Evolutionary conservation across 73 alveolate species (phyloP).

Genomic region (Paramecium tetraurelia): DNA sequence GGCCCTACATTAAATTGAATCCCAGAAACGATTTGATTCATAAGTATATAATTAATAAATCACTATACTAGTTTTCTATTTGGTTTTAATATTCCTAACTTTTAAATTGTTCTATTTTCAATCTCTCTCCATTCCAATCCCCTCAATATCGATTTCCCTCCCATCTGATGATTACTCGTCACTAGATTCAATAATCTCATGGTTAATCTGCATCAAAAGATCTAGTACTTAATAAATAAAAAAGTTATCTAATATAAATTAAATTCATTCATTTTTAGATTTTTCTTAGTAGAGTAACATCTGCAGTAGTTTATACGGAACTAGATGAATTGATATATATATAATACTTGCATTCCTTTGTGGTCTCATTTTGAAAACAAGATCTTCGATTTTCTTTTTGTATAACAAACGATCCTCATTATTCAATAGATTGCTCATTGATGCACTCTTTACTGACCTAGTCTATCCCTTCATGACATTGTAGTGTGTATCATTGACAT

Average conservation of each 20-base stretch:
- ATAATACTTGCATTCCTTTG: constrained; percentile 11
- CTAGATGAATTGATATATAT: neutral
- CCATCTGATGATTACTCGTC: neutral
- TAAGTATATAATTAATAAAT: neutral
- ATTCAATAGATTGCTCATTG: neutral
- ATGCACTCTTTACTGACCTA: constrained; percentile 46
- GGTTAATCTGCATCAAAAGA: neutral
- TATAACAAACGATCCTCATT: neutral
- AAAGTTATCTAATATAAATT: neutral
- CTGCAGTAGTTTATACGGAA: neutral
- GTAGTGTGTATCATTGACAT: neutral
- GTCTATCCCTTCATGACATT: constrained; percentile 33
- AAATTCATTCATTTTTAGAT: neutral
- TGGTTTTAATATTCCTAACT: neutral
- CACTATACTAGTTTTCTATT: neutral
- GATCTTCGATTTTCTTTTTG: neutral
- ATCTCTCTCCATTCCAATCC: neutral
- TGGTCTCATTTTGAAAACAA: constrained; percentile 50
- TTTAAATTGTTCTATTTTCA: neutral
- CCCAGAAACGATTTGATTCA: constrained; percentile 37
- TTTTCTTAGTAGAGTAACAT: neutral
- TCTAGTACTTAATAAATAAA: neutral
- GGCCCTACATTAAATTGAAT: constrained; percentile 54
- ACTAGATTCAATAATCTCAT: neutral
- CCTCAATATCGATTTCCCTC: neutral